Percentiles rank a stretch among this genome's conserved stretches.
Conservation (phyloP, 805 yeast genomes). For the Brettanomyces naardenensis region DNA sequence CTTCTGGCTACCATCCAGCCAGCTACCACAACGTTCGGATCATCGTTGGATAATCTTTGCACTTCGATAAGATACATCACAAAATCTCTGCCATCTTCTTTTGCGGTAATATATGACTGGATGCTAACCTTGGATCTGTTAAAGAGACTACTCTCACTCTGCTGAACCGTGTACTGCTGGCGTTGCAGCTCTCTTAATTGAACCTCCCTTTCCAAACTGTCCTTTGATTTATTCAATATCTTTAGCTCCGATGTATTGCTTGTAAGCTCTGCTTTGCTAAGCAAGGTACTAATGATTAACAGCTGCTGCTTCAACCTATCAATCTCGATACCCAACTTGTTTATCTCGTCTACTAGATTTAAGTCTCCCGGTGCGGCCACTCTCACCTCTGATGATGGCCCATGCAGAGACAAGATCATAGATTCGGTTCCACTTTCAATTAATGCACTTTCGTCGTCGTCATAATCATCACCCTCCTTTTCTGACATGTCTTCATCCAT, state of each 20-base stretch:
- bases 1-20: slow-evolving; percentile 91
- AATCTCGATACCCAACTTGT: slow-evolving; percentile 48
- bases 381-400: slow-evolving; percentile 24
- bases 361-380: slow-evolving; percentile 65
- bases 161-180: slow-evolving; percentile 79
- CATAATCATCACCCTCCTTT: neutral
- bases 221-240: slow-evolving; percentile 58
- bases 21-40: slow-evolving; percentile 38
- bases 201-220: slow-evolving; percentile 65
- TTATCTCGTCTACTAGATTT: slow-evolving; percentile 59
- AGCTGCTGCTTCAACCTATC: slow-evolving; percentile 53
- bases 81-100: slow-evolving; percentile 51
- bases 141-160: slow-evolving; percentile 67
- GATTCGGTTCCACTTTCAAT: slow-evolving; percentile 9
- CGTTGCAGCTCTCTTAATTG: slow-evolving; percentile 62
- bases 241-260: slow-evolving; percentile 65
- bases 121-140: slow-evolving; percentile 53
- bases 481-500: neutral
- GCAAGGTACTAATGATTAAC: slow-evolving; percentile 54
- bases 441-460: neutral
- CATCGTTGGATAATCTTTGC: slow-evolving; percentile 34
- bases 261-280: slow-evolving; percentile 78
- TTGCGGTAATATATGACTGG: slow-evolving; percentile 47
- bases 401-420: slow-evolving; percentile 8
- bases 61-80: slow-evolving; percentile 73